Evolutionary conservation across 257 asterid species (phyloP).

Genomic region (Jacaranda copaia): DNA sequence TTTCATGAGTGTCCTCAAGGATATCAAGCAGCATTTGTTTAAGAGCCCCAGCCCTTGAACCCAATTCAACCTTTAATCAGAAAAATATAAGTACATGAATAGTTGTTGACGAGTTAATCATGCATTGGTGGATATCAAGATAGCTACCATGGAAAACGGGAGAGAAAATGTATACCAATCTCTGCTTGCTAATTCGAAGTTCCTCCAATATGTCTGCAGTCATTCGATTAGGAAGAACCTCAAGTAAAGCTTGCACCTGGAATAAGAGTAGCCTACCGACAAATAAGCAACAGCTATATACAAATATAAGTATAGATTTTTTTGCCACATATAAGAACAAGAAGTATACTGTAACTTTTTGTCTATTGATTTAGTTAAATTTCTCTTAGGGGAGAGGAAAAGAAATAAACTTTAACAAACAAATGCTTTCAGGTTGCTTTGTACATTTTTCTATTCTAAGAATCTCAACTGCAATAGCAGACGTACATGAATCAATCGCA

Average conservation of each 20-base stretch:
- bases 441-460: not conserved
- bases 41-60: constrained; percentile 91
- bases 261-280: constrained; percentile 36
- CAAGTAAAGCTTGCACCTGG: constrained; percentile 92
- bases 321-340: not conserved
- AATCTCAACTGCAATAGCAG: constrained; percentile 9
- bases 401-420: constrained; percentile 14
- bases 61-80: constrained; percentile 83
- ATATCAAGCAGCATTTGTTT: constrained; percentile 99
- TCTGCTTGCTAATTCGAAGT: constrained; percentile 95
- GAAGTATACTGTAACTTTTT: not conserved
- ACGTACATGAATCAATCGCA: constrained; percentile 7
- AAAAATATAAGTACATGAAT: constrained; percentile 23
- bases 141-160: constrained; percentile 6
- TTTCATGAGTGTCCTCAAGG: constrained; percentile 96
- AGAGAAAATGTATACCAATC: constrained; percentile 57
- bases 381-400: not conserved
- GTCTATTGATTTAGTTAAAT: not conserved
- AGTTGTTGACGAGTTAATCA: constrained; percentile 12
- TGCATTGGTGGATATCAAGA: constrained; percentile 21
- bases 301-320: constrained; percentile 10
- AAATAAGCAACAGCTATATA: not conserved
- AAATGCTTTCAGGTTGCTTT: constrained; percentile 21
- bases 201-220: constrained; percentile 91
- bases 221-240: constrained; percentile 93